Base-by-base conservation (phyloP, 2,329 filamentous ascomycete genomes). In the Botrytis sinoallii region DNA sequence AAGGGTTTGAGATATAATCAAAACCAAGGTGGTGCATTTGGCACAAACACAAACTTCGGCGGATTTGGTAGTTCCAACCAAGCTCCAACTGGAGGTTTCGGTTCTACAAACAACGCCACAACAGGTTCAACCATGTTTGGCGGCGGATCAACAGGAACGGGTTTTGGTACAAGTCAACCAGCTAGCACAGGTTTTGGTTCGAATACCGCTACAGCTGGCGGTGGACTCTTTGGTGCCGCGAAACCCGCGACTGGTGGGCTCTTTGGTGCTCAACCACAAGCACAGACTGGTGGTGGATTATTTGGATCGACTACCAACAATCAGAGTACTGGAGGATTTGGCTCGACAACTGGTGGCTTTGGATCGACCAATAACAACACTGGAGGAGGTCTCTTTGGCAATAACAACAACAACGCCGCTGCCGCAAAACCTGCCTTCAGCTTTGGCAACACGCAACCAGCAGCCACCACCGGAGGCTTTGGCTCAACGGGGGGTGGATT, bases 1-100 rank as follows among this genome's bases (percentile, higher is more conserved):
- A 92, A 95, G 82, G 95, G 95, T 69, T 90, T 95, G 74, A 91
- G 92, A 71, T 93, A 89, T 81, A 96, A 95, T 48, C 97, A 95
- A 82, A 94, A 93, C 44, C 92, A 94, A 77, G 85, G 89, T 65
- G 94, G 94, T 74, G 93, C 92, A 12, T 98, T 98, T 82, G 95
- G 81, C 74, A 74, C 72, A 14, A 77, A 77, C 61, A 80, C 75
- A 29, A 79, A 83, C 42, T 83, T 82, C 75, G 81, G 83, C 42
- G 83, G 68, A 46, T 83, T 84, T 71, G 81, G 81, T 70, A 75
- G 75, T 52, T 78, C 55, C 46, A 76, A 75, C 57, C 76, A 76
- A 35, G 74, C 65, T 48, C 75, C 74, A 59, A 77, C 64, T 73
- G 77, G 42, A 10, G 77, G 77, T 25, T 80, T 79, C 75, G 79